Evolutionary conservation across 2,329 filamentous ascomycete genomes (phyloP).

Genomic region (Sporothrix brunneoviolacea): DNA sequence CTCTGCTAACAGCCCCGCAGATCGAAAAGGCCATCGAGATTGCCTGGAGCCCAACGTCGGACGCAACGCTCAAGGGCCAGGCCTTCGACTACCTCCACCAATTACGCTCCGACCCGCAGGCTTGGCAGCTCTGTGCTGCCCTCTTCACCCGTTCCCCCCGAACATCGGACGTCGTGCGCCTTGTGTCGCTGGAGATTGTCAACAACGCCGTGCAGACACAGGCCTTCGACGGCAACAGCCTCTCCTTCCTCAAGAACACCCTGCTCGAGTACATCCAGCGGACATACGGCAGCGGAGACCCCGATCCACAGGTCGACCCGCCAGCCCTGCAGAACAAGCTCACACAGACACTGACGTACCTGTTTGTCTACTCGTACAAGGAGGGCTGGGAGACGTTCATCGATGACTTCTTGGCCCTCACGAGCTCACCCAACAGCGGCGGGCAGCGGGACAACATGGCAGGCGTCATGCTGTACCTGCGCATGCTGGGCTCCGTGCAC

Average conservation of each 20-base stretch:
- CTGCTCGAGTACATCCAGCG: conserved; percentile 74
- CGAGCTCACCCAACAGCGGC: conserved; percentile 51
- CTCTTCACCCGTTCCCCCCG: conserved; percentile 77
- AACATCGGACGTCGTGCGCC: conserved; percentile 74
- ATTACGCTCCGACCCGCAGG: conserved; percentile 72
- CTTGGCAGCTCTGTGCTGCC: conserved; percentile 81
- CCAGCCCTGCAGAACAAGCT: conserved; percentile 89
- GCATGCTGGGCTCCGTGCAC: conserved; percentile 82
- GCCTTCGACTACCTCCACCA: conserved; percentile 76
- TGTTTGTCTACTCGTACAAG: conserved; percentile 83
- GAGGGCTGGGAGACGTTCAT: conserved; percentile 85
- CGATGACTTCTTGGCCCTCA: conserved; percentile 78
- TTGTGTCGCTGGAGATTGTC: conserved; percentile 86
- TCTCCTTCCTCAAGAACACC: conserved; percentile 71
- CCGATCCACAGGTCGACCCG: conserved; percentile 55
- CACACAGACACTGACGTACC: conserved; percentile 87
- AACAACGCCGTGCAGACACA: conserved; percentile 84
- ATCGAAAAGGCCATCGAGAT: conserved; percentile 94
- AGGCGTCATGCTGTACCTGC: conserved; percentile 81
- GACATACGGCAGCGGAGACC: conserved; percentile 54
- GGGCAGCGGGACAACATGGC: conserved; percentile 59
- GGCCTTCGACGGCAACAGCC: conserved; percentile 63
- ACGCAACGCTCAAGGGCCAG: conserved; percentile 69
- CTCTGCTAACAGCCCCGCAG: conserved; percentile 36
- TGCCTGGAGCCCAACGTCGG: conserved; percentile 74